phyloP scores from a whole-genome alignment of 768 basidiomycete species.

The Rhodotorula toruloides region DNA sequence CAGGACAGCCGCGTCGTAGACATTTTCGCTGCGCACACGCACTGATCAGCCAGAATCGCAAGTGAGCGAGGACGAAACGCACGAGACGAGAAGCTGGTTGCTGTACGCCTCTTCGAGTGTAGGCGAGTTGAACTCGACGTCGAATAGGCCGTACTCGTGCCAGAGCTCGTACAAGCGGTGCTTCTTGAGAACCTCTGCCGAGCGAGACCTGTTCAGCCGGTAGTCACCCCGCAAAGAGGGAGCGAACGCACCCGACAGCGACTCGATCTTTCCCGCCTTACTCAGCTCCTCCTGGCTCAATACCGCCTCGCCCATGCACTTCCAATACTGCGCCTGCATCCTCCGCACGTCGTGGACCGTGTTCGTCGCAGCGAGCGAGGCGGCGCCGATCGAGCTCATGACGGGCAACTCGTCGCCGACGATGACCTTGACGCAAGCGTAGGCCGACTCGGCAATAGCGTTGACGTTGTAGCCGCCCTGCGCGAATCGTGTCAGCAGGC shows the following conservation, averaged over 20 bases:
- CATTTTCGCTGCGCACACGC: conserved; percentile 57
- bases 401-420: conserved; percentile 79
- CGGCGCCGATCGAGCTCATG: conserved; percentile 61
- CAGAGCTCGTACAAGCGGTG: conserved; percentile 81
- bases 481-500: neutral
- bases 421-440: conserved; percentile 81
- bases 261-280: conserved; percentile 34
- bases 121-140: conserved; percentile 36
- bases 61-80: conserved; percentile 44
- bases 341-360: conserved; percentile 81
- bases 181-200: conserved; percentile 58
- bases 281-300: conserved; percentile 63
- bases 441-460: conserved; percentile 76
- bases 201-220: neutral
- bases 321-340: conserved; percentile 89
- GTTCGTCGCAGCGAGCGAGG: conserved; percentile 75
- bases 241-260: conserved; percentile 34
- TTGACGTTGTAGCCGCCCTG: conserved; percentile 94
- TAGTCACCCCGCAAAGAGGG: neutral
- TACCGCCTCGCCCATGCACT: conserved; percentile 70
- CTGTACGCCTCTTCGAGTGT: conserved; percentile 68
- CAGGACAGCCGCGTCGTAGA: conserved; percentile 66
- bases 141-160: conserved; percentile 63
- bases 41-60: neutral
- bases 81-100: conserved; percentile 86